Percentiles rank a stretch among this genome's conserved stretches.
These are phyloP conservation scores for Ganoderma multipileum DNA, from an alignment of 1,284 basidiomycete species.

Conservation along the genomic window DNA sequence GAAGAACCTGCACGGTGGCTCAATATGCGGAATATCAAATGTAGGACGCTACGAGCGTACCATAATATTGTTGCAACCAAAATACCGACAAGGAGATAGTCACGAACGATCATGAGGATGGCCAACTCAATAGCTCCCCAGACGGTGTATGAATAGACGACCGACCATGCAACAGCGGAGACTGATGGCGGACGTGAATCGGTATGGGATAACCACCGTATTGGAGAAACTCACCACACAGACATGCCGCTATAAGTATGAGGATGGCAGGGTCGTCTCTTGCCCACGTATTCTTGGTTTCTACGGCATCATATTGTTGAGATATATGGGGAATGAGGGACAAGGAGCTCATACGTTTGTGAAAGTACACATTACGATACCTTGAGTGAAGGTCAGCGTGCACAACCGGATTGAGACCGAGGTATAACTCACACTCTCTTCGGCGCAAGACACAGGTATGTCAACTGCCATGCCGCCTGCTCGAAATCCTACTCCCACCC, in stretches of 20 bases:
- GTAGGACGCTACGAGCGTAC: slow-evolving; percentile 47
- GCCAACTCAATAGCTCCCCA: slow-evolving; percentile 68
- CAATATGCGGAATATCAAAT: background rate
- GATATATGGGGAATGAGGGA: background rate
- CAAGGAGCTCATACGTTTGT: slow-evolving; percentile 71
- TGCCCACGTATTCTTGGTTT: slow-evolving; percentile 99
- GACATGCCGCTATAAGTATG: slow-evolving; percentile 80
- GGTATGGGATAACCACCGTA: background rate
- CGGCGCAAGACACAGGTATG: slow-evolving; percentile 90
- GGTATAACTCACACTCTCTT: slow-evolving; percentile 79
- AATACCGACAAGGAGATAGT: slow-evolving; percentile 82
- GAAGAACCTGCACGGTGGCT: slow-evolving; percentile 54
- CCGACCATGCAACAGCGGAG: slow-evolving; percentile 82
- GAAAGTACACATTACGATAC: slow-evolving; percentile 91
- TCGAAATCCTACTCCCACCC: slow-evolving; percentile 82
- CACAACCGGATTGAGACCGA: slow-evolving; percentile 11
- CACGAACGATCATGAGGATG: slow-evolving; percentile 84
- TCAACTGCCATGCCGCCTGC: slow-evolving; percentile 92
- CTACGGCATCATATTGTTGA: slow-evolving; percentile 45
- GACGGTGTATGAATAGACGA: slow-evolving; percentile 77
- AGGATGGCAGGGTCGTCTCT: slow-evolving; percentile 95
- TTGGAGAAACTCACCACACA: slow-evolving; percentile 62
- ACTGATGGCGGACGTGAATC: slow-evolving; percentile 48
- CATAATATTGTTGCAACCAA: slow-evolving; percentile 81
- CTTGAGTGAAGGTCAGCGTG: slow-evolving; percentile 44